These are phyloP conservation scores for Cercospora citrullina DNA, from an alignment of 2,329 filamentous ascomycete genomes.

Conservation along the genomic window DNA sequence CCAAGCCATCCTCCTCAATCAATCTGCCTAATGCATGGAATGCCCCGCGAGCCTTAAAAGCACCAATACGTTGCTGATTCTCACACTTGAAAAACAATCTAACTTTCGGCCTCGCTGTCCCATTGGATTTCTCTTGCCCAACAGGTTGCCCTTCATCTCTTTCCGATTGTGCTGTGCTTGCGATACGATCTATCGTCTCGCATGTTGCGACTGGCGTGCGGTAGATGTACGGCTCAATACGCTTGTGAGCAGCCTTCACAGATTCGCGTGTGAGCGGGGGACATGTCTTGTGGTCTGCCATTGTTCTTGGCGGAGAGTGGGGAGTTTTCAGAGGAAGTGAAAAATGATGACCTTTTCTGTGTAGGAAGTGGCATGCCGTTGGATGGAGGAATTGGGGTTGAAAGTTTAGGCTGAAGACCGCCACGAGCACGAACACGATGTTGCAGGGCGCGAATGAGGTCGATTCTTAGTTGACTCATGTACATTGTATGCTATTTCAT, in stretches of 20 bases:
- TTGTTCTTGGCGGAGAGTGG: constrained; percentile 27
- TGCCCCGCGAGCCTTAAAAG: constrained; percentile 88
- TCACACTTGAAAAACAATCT: constrained; percentile 93
- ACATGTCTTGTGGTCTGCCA: constrained; percentile 49
- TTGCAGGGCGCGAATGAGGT: neutral
- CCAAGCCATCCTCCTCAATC: constrained; percentile 60
- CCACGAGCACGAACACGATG: neutral
- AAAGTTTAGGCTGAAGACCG: constrained; percentile 4
- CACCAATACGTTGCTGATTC: constrained; percentile 85
- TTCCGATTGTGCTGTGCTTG: constrained; percentile 65
- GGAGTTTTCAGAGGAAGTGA: neutral
- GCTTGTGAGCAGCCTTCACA: constrained; percentile 68
- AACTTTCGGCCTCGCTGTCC: constrained; percentile 62
- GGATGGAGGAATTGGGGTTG: neutral
- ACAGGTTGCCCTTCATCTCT: constrained; percentile 23
- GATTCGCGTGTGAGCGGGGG: constrained; percentile 71
- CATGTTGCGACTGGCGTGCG: constrained; percentile 81
- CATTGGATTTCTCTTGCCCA: constrained; percentile 12
- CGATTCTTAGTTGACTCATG: neutral
- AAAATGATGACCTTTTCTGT: neutral
- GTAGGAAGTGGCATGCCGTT: neutral
- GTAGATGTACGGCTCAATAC: constrained; percentile 77
- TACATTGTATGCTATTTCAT: constrained; percentile 1
- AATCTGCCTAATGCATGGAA: constrained; percentile 80
- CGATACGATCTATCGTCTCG: constrained; percentile 69